Evolutionary conservation across 192 early-diverging fungal genomes (phyloP), one percentile per base, ranked within the genome.

Genomic region (Podila horticola): DNA sequence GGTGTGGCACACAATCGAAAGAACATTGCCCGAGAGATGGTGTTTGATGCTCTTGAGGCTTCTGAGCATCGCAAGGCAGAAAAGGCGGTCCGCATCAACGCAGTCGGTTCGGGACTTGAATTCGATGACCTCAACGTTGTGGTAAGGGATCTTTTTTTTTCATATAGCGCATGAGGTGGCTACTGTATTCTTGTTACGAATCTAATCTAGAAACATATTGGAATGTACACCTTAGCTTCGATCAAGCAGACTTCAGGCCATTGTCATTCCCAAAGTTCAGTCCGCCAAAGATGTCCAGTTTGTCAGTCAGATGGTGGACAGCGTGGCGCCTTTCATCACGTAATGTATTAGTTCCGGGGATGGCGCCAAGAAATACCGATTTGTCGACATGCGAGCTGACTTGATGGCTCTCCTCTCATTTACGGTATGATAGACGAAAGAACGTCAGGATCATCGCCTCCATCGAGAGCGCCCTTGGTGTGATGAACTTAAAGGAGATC

Each of bases 221-320:
- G 41, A 45, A 12, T 13, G 15, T 45, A 17, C 29, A 29, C 15
- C 48, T 58, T 69, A 93, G 93, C 86, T 96, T 62, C 90, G 86
- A 48, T 89, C 92, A 2, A 83, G 82, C 52, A 62, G 82, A 26
- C 84, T 97, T 10, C 86, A 94, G 66, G 87, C 90, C 3, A 88
- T 98, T 31, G 89, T 98, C 45, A 91, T 98, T 38, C 96, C 97
- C 50, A 98, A 98, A 74, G 95, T 96, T 8, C 90, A 95, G 62
- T 87, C 88, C 11, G 89, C 94, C 1, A 79, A 87, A 63, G 95
- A 97, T 65, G 79, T 99, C 19, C 87, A 90, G 41, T 91, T 90
- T 82, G 94, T 97, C 2, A 85, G 88, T 15, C 77, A 84, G 55
- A 89, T 91, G 86, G 94, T 96, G 49, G 91, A 95, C 64, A 79